Conservation (phyloP, 768 basidiomycete species). For the Lepiota brunneoincarnata region DNA sequence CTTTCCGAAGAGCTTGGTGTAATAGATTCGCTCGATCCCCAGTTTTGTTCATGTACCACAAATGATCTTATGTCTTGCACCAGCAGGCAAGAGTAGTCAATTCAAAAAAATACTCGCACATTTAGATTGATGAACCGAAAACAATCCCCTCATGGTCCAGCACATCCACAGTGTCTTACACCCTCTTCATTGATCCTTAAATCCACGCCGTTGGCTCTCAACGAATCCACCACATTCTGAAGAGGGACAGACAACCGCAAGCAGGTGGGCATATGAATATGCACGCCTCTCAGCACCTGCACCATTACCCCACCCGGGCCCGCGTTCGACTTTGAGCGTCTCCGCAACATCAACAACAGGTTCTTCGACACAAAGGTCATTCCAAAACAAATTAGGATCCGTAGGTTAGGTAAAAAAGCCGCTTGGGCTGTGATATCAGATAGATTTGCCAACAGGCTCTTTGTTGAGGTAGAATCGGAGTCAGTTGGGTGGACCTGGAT, state of each 20-base stretch:
- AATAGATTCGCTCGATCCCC: slow-evolving; percentile 5
- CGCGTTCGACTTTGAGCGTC: neutral
- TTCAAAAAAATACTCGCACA: too few species aligned
- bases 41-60: neutral
- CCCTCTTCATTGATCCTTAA: neutral
- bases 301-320: neutral
- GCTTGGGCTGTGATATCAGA: neutral
- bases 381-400: neutral
- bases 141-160: neutral
- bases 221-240: neutral
- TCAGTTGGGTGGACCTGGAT: neutral
- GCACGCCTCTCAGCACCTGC: neutral
- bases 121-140: neutral
- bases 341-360: neutral
- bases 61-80: neutral
- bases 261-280: neutral
- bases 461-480: neutral
- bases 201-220: neutral
- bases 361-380: neutral
- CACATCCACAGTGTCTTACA: neutral
- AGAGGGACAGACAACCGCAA: neutral
- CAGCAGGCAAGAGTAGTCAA: neutral
- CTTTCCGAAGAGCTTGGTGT: slow-evolving; percentile 57
- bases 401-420: neutral
- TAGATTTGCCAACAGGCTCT: neutral